A percentile compares a stretch with the other conserved stretches of the same genome.
Conservation (phyloP, 2,329 filamentous ascomycete genomes). For the Pezicula neosporulosa region DNA sequence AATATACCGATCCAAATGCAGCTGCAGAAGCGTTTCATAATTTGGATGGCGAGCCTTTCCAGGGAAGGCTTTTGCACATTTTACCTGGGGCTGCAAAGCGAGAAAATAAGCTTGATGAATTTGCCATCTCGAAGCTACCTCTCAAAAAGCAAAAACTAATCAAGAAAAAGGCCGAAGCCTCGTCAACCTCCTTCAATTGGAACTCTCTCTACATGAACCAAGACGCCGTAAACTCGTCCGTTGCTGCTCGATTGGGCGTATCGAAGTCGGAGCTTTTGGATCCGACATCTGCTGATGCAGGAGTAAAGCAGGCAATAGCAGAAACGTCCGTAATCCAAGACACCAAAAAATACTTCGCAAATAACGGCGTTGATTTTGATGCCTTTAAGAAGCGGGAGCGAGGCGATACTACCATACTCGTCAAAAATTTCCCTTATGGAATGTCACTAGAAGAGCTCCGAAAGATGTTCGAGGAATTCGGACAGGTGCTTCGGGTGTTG, state of each 20-base stretch:
- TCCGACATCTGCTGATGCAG: conserved; percentile 91
- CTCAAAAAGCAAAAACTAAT: conserved; percentile 93
- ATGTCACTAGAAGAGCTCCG: conserved; percentile 76
- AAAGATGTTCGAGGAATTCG: conserved; percentile 80
- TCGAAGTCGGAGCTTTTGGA: conserved; percentile 90
- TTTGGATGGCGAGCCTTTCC: conserved; percentile 82
- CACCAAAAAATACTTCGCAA: conserved; percentile 85
- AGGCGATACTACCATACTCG: conserved; percentile 81
- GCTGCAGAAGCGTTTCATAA: conserved; percentile 77
- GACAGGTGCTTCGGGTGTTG: conserved; percentile 74
- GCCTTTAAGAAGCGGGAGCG: conserved; percentile 83
- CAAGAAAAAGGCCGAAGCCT: conserved; percentile 76
- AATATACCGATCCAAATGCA: conserved; percentile 67
- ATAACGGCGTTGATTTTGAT: conserved; percentile 86
- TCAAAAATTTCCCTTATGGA: conserved; percentile 92
- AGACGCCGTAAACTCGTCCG: conserved; percentile 88
- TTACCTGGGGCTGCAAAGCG: conserved; percentile 81
- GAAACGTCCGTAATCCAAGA: conserved; percentile 97
- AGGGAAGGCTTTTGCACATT: conserved; percentile 88
- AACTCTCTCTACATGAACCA: conserved; percentile 99
- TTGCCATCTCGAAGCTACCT: conserved; percentile 83
- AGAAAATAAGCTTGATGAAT: conserved; percentile 80
- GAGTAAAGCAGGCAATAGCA: conserved; percentile 93
- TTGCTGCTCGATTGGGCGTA: conserved; percentile 82
- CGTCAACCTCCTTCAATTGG: conserved; percentile 85